Base-by-base conservation (phyloP, 2,329 filamentous ascomycete genomes). In the Neoarthrinium moseri region DNA sequence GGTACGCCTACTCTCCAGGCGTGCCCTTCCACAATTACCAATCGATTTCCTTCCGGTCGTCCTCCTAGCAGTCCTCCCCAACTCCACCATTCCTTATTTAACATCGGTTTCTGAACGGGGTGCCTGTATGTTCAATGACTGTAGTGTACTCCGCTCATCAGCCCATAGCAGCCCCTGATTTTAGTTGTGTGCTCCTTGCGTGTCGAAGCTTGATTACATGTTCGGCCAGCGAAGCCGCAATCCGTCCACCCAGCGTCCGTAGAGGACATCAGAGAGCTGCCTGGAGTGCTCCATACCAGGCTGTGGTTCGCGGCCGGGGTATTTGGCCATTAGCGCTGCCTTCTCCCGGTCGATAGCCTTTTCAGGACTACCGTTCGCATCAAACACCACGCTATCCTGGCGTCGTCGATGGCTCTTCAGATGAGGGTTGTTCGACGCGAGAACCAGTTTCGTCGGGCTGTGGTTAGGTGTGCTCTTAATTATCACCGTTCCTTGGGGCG, bases 201-300 rank as follows among this genome's bases (percentile, higher is more conserved):
- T n/a, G n/a, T n/a, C n/a, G n/a, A n/a, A n/a, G n/a, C 32, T 35
- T 35, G 30, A 34, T 44, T 30, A 44, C 41, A 44, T 44, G 17
- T 44, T 44, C 13, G 36, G 76, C 87, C 87, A 91, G 46, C 87
- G 75, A 45, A 81, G 77, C 52, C 84, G 83, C 57, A 97, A 71
- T 2, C 90, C 91, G 48, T 95, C 89, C 3, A 86, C 83, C 94
- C 94, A 99, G 34, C 92, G 81, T 13, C 85, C 83, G 68, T 96
- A 97, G 17, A 99, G 78, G 17, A 95, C 89, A 64, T 96, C 91
- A 1, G 89, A 89, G 29, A 97, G 75, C 62, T 95, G 83, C 61
- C 90, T 89, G 54, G 87, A 88, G 67, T 96, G 92, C 66, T 96
- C 91, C 89, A 96, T 92, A 2, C 91, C 92, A 2, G 83, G 78